Conservation (phyloP, 176 grass and related monocot species). For the Metroxylon sagu region DNA sequence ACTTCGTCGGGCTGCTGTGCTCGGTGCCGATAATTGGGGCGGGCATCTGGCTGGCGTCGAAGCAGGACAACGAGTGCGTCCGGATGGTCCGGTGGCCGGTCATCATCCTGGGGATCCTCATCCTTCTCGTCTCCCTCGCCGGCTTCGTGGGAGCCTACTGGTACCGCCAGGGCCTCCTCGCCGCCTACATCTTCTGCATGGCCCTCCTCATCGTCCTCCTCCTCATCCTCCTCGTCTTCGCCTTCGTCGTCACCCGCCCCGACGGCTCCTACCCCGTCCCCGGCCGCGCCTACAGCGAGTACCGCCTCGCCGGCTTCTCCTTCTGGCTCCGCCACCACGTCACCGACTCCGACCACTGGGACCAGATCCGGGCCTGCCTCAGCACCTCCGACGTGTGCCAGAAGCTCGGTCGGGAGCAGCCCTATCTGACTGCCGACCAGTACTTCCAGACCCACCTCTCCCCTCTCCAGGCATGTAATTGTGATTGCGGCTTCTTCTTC, state of each 20-base stretch:
- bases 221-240: slow-evolving; percentile 50
- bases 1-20: slow-evolving; percentile 66
- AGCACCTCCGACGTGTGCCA: slow-evolving; percentile 39
- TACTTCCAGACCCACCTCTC: slow-evolving; percentile 51
- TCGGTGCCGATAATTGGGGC: slow-evolving; percentile 48
- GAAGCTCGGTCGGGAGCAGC: slow-evolving; percentile 31
- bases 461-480: slow-evolving; percentile 52
- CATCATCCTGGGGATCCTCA: slow-evolving; percentile 37
- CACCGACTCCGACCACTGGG: slow-evolving; percentile 28
- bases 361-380: slow-evolving; percentile 43
- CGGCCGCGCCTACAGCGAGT: slow-evolving; percentile 55
- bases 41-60: slow-evolving; percentile 63
- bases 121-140: slow-evolving; percentile 65
- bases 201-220: slow-evolving; percentile 56
- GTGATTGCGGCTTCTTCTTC: neutral
- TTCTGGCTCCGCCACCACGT: slow-evolving; percentile 48
- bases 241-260: slow-evolving; percentile 54
- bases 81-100: slow-evolving; percentile 54
- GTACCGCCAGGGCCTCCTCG: slow-evolving; percentile 67
- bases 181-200: slow-evolving; percentile 88
- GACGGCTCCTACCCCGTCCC: slow-evolving; percentile 30
- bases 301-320: slow-evolving; percentile 60
- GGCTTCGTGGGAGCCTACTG: slow-evolving; percentile 59
- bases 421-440: slow-evolving; percentile 56
- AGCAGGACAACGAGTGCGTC: slow-evolving; percentile 52